Percentiles rank a stretch among this genome's conserved stretches.
These are phyloP conservation scores for Calocybe indica DNA, from an alignment of 768 basidiomycete species.

Conservation along the genomic window DNA sequence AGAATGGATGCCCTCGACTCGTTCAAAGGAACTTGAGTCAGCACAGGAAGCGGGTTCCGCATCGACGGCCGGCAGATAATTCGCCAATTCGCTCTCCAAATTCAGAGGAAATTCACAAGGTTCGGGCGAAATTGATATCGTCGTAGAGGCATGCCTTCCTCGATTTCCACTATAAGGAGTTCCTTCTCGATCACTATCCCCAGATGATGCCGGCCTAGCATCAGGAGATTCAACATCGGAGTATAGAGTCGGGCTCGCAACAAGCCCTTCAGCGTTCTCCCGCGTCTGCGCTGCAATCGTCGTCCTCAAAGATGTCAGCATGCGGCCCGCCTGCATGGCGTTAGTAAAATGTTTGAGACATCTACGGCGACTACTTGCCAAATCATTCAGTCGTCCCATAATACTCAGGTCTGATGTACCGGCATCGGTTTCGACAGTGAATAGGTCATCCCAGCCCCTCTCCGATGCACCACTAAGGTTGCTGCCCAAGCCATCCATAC, in stretches of 20 bases:
- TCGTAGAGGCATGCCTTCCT: no score
- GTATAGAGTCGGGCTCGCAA: no score
- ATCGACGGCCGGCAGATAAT: slow-evolving; percentile 3
- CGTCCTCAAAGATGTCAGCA: slow-evolving; percentile 17
- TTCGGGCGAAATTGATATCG: no score
- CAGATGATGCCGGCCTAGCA: no score
- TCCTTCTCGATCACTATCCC: no score
- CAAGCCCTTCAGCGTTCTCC: no score
- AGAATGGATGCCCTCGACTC: slow-evolving; percentile 1
- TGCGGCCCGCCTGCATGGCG: slow-evolving; percentile 24
- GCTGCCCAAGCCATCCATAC: slow-evolving; percentile 4
- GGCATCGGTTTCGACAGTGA: slow-evolving; percentile 8
- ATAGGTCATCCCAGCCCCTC: slow-evolving; percentile 12
- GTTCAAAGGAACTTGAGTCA: not conserved
- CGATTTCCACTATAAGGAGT: no score
- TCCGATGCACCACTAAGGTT: slow-evolving; percentile 3
- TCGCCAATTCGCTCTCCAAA: no score
- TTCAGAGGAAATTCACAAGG: no score
- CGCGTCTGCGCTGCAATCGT: slow-evolving; percentile 2
- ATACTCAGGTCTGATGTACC: slow-evolving; percentile 15
- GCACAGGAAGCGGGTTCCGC: not conserved
- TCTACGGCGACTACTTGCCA: slow-evolving; percentile 17
- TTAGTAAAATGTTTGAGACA: not conserved
- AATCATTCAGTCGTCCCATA: slow-evolving; percentile 21
- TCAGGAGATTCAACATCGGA: no score